Evolutionary conservation across 2,329 filamentous ascomycete genomes (phyloP).

Genomic region (Botrytis fragariae): DNA sequence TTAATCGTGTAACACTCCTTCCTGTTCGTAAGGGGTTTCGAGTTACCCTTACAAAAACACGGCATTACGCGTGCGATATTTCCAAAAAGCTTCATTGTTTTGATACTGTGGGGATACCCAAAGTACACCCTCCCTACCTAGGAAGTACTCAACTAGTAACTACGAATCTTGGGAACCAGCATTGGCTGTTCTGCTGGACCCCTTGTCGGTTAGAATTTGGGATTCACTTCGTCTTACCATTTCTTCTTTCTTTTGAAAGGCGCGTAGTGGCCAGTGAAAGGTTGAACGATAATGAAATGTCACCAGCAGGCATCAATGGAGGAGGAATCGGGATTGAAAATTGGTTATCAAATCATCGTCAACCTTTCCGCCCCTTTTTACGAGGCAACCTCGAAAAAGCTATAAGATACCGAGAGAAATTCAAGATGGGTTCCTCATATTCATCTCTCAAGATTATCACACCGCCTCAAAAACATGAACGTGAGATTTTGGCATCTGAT

Average conservation of each 20-base stretch:
- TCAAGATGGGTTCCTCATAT: constrained; percentile 29
- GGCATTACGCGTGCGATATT: not conserved
- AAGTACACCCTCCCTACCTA: not conserved
- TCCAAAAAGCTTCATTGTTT: not conserved
- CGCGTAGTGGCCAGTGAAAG: not conserved
- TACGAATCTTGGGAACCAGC: not conserved
- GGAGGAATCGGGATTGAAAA: constrained; percentile 24
- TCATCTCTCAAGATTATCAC: constrained; percentile 24
- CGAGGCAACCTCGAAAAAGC: constrained; percentile 30
- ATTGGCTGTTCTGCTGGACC: not conserved
- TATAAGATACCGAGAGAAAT: constrained; percentile 15
- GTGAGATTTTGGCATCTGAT: constrained; percentile 20
- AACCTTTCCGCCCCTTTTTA: constrained; percentile 24
- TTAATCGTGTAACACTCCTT: not conserved
- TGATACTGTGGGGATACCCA: not conserved
- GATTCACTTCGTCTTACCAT: not conserved
- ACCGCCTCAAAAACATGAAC: constrained; percentile 11
- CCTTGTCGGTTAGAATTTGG: not conserved
- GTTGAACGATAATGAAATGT: constrained; percentile 25
- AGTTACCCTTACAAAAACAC: not conserved
- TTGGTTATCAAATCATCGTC: constrained; percentile 19
- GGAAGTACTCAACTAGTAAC: not conserved
- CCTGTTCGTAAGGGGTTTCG: too few species aligned
- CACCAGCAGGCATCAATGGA: constrained; percentile 23
- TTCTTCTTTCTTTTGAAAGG: not conserved